A percentile compares a stretch with the other conserved stretches of the same genome.
Conservation (phyloP, 2,329 filamentous ascomycete species). For the Ophiocordyceps sinensis region DNA sequence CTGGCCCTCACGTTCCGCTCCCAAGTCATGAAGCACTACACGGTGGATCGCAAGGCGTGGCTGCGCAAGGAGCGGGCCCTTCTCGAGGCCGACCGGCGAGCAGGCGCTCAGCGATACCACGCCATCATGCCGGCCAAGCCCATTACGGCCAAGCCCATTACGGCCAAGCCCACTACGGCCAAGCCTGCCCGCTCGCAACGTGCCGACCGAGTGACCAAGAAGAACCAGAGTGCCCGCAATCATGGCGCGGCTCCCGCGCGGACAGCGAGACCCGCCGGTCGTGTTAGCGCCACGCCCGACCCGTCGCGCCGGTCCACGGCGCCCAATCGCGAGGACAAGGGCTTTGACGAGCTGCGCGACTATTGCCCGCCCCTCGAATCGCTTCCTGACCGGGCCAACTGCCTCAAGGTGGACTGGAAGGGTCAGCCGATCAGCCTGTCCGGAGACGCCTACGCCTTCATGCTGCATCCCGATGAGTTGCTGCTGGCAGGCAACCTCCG, state of each 20-base stretch:
- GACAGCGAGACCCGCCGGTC: slow-evolving; percentile 15
- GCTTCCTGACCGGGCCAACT: slow-evolving; percentile 51
- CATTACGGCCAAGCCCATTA: slow-evolving; percentile 13
- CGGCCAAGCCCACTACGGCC: slow-evolving; percentile 21
- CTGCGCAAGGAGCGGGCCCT: slow-evolving; percentile 34
- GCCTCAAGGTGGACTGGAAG: slow-evolving; percentile 78
- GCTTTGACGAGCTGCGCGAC: slow-evolving; percentile 58
- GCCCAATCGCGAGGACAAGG: slow-evolving; percentile 66
- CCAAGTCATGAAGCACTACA: slow-evolving; percentile 32
- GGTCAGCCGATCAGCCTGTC: slow-evolving; percentile 63
- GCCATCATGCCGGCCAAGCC: slow-evolving; percentile 29
- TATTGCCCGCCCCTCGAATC: slow-evolving; percentile 56
- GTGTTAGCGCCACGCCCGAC: slow-evolving; percentile 33
- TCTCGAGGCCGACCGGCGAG: slow-evolving; percentile 32
- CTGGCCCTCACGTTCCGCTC: slow-evolving; percentile 37
- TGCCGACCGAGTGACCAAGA: slow-evolving; percentile 20
- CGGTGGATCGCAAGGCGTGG: slow-evolving; percentile 30
- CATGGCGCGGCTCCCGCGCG: slow-evolving; percentile 6
- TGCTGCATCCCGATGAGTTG: slow-evolving; percentile 69
- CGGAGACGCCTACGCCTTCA: slow-evolving; percentile 51
- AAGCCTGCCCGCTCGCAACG: slow-evolving; percentile 14
- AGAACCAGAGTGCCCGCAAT: slow-evolving; percentile 13
- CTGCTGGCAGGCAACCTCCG: slow-evolving; percentile 63
- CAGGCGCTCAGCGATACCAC: slow-evolving; percentile 21
- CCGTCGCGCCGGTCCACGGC: slow-evolving; percentile 37